A percentile compares a stretch with the other conserved stretches of the same genome.
Conservation (phyloP, 495 filamentous ascomycete genomes). For the Staphylotrichum longicolle region DNA sequence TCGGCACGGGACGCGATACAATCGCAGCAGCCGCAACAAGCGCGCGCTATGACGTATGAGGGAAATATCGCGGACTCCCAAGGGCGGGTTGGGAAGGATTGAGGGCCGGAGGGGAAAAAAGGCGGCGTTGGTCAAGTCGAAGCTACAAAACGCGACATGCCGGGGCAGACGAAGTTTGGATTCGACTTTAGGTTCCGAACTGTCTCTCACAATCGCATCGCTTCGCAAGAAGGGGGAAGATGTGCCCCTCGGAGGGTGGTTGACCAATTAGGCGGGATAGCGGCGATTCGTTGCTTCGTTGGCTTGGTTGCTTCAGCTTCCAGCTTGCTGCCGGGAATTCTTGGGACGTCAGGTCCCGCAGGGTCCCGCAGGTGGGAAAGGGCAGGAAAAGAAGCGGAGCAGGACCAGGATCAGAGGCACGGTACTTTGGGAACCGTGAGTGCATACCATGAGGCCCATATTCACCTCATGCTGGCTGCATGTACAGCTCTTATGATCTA, state of each 20-base stretch:
- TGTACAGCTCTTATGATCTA: too few relatives aligned
- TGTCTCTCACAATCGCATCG: conserved; percentile 10
- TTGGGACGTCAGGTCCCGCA: conserved; percentile 18
- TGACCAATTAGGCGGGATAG: conserved; percentile 22
- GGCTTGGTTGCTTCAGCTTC: conserved; percentile 13
- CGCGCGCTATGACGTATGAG: conserved; percentile 27
- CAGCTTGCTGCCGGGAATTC: conserved; percentile 21
- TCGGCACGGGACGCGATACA: conserved; percentile 2
- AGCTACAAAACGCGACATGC: conserved; percentile 19
- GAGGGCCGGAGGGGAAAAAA: not conserved
- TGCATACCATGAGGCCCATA: not conserved
- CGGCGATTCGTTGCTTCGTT: conserved; percentile 9
- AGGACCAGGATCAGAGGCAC: not conserved
- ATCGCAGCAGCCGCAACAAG: not conserved
- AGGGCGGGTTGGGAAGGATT: conserved; percentile 2
- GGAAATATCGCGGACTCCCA: conserved; percentile 20
- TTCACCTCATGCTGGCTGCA: not conserved
- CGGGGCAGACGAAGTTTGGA: not conserved
- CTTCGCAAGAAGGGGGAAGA: conserved; percentile 9
- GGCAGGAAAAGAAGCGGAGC: conserved; percentile 17
- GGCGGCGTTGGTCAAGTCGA: not conserved
- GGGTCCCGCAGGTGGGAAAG: not conserved
- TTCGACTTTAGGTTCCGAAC: not conserved
- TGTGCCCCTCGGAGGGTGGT: conserved; percentile 8
- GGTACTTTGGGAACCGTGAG: not conserved